Evolutionary conservation across 1,284 basidiomycete species (phyloP).

Genomic region (Lentinula novae-zelandiae): DNA sequence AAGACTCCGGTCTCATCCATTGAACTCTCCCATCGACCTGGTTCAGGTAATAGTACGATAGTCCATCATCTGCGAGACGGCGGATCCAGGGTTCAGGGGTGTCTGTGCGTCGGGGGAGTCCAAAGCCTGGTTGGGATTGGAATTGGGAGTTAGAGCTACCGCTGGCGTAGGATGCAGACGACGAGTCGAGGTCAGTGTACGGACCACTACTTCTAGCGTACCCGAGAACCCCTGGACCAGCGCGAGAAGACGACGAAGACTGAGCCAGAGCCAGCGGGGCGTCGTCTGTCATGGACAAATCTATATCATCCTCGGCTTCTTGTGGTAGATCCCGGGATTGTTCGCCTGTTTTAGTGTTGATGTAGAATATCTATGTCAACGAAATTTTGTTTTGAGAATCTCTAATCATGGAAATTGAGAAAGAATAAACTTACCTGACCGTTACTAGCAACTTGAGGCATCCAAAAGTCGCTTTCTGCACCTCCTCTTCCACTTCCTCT

Average conservation of each 20-base stretch:
- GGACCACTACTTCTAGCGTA: too few relatives aligned
- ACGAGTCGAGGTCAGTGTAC: too few relatives aligned
- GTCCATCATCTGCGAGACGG: conserved; percentile 81
- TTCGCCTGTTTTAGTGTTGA: conserved; percentile 89
- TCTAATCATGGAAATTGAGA: background rate
- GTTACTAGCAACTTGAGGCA: conserved; percentile 68
- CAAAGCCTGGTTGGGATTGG: conserved; percentile 29
- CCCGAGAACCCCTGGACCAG: background rate
- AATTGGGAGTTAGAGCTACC: too few relatives aligned
- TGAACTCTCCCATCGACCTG: conserved; percentile 62
- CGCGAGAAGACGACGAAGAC: too few relatives aligned
- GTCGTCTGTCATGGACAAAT: background rate
- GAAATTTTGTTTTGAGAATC: background rate
- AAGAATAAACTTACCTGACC: conserved; percentile 66
- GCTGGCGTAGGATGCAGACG: too few relatives aligned
- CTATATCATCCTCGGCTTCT: conserved; percentile 28
- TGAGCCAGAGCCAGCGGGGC: too few relatives aligned
- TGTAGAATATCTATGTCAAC: conserved; percentile 77
- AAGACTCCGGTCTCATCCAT: conserved; percentile 49
- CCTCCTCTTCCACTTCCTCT: conserved; percentile 32
- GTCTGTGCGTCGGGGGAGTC: conserved; percentile 49
- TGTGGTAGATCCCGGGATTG: conserved; percentile 81
- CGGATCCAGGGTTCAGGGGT: conserved; percentile 78
- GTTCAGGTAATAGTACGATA: conserved; percentile 79
- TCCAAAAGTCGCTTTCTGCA: conserved; percentile 62